These are phyloP conservation scores for Candida ascalaphidarum DNA, from an alignment of 805 yeast genomes.

Conservation along the genomic window DNA sequence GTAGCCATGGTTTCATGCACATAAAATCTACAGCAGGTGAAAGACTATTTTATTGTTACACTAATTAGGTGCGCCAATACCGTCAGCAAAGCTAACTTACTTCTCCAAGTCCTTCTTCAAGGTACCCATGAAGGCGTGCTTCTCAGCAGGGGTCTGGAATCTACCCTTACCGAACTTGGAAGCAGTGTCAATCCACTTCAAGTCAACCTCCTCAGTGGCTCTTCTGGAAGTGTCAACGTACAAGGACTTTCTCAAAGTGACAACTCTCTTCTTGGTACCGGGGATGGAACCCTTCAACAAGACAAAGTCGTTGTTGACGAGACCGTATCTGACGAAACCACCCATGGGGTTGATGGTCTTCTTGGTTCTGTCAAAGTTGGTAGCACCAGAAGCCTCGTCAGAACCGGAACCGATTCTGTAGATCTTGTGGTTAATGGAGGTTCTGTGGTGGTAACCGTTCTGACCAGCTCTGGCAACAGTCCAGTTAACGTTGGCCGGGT, in stretches of 20 bases:
- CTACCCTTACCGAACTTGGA: slow-evolving; percentile 99
- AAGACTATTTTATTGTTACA: too few species aligned
- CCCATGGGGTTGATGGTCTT: slow-evolving; percentile 99
- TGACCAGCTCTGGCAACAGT: slow-evolving; percentile 99
- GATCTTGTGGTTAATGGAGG: slow-evolving; percentile 99
- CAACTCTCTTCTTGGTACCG: slow-evolving; percentile 99
- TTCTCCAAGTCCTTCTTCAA: slow-evolving; percentile 90
- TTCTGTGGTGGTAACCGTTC: slow-evolving; percentile 99
- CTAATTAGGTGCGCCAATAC: too few species aligned
- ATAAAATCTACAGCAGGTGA: too few species aligned
- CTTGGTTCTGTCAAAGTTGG: slow-evolving; percentile 98
- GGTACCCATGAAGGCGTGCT: slow-evolving; percentile 99
- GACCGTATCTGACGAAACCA: slow-evolving; percentile 99
- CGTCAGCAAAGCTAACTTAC: too few species aligned
- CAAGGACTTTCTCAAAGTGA: slow-evolving; percentile 97
- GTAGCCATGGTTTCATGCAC: too few species aligned
- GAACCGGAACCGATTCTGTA: slow-evolving; percentile 98
- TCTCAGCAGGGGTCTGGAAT: slow-evolving; percentile 99
- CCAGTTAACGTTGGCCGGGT: slow-evolving; percentile 98
- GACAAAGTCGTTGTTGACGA: slow-evolving; percentile 94
- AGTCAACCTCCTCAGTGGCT: slow-evolving; percentile 92
- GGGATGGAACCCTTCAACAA: slow-evolving; percentile 98
- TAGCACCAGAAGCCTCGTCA: slow-evolving; percentile 91
- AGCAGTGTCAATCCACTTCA: slow-evolving; percentile 99
- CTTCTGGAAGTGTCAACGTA: slow-evolving; percentile 96